These are phyloP conservation scores for Forsythia viridissima DNA, from an alignment of 257 asterid species.

Conservation along the genomic window DNA sequence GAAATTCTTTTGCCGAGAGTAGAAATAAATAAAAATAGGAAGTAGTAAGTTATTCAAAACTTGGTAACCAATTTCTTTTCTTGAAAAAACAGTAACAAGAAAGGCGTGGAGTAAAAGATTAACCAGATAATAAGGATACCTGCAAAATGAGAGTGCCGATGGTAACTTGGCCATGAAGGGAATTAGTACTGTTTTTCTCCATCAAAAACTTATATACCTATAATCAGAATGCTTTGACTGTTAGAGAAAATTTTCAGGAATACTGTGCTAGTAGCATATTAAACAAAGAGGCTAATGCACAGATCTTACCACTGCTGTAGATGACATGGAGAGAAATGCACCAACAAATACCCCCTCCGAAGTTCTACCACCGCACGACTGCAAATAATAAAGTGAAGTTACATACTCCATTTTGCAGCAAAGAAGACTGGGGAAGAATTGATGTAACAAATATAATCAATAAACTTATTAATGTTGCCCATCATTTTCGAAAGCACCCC, in stretches of 20 bases:
- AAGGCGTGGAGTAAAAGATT: slow-evolving; percentile 9
- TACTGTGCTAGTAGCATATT: slow-evolving; percentile 13
- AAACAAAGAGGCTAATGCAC: slow-evolving; percentile 17
- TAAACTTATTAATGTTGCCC: not conserved
- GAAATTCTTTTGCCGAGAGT: not conserved
- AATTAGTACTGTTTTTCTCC: slow-evolving; percentile 82
- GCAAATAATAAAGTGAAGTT: slow-evolving; percentile 34
- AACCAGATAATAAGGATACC: slow-evolving; percentile 44
- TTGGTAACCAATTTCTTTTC: not conserved
- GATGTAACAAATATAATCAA: not conserved
- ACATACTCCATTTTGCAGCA: slow-evolving; percentile 23
- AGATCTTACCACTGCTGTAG: slow-evolving; percentile 91
- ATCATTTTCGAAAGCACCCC: no score
- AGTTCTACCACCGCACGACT: slow-evolving; percentile 93
- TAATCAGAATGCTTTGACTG: slow-evolving; percentile 8
- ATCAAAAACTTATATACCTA: slow-evolving; percentile 70
- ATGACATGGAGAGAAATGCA: slow-evolving; percentile 96
- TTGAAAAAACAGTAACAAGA: slow-evolving; percentile 11
- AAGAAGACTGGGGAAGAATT: not conserved
- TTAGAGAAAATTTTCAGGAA: not conserved
- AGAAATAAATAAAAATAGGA: not conserved
- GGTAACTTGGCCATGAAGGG: slow-evolving; percentile 98
- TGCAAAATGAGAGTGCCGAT: slow-evolving; percentile 95
- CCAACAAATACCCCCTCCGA: slow-evolving; percentile 98
- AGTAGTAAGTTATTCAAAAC: not conserved